Evolutionary conservation across 192 early-diverging fungal species (phyloP), one percentile per base, ranked within the genome.

Genomic region (Rhizoclosmatium globosum): DNA sequence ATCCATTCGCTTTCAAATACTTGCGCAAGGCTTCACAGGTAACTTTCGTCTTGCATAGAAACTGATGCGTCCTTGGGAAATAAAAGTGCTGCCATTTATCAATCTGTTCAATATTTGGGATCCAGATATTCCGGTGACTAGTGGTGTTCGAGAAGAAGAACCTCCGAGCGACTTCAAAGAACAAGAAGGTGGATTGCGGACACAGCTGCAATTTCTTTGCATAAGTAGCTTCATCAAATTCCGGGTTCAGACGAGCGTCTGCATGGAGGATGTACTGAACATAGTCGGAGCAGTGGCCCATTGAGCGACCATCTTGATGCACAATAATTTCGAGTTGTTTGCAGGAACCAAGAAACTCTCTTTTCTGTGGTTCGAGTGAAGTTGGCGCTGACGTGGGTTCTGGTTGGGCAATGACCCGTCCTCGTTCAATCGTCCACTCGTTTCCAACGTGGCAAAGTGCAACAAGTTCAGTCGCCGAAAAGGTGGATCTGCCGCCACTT

Each of bases 21-120:
- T 31, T 31, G 31, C 31, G 31, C 31, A 31, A 31, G 31, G 69
- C 69, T 7, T 19, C n/a, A 23, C 66, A 68, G 7, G 66, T 46
- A 15, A 68, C 23, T 46, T 68, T 68, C 13, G 66, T 68, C 19
- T 68, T 68, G 66, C 66, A 68, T 43, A 68, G 66, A 13, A 45
- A 41, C 45, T 68, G 7, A 46, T 13, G 17, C 39, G 45, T 68
- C 13, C 66, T n/a, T 46, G 17, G n/a, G 21, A 64, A 31, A 39
- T 64, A 46, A n/a, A 42, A 46, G 44, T 6, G 38, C 45, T 68
- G 66, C 44, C 13, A 39, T 47, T 43, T 47, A 15, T 31, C 38
- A 17, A 68, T 68, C 15, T 68, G 66, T 68, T 68, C 66, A 23
- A 68, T 41, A 42, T 68, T 68, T 19, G 66, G 66, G 15, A 23